Evolutionary conservation across 208 protist species (phyloP).

Genomic region (Acanthamoeba lenticulata): DNA sequence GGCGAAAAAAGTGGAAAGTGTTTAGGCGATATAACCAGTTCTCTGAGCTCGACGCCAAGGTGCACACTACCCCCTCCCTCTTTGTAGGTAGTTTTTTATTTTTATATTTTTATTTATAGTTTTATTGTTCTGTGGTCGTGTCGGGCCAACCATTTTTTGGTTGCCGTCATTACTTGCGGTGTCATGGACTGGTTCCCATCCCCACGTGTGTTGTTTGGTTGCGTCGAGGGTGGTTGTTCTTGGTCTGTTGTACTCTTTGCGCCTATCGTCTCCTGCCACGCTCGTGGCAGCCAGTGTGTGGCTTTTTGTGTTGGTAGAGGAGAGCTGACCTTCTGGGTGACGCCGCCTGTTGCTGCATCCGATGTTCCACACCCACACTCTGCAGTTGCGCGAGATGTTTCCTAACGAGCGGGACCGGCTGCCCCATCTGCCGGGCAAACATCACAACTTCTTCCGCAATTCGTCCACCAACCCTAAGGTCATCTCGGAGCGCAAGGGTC

Average conservation of each 20-base stretch:
- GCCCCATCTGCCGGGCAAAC: slow-evolving; percentile 59
- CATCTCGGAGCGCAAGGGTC: slow-evolving; percentile 38
- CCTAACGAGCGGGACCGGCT: background rate
- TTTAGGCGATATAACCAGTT: slow-evolving; percentile 62
- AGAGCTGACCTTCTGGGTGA: too few relatives aligned
- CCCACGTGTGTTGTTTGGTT: background rate
- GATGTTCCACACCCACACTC: background rate
- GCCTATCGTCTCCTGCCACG: too few relatives aligned
- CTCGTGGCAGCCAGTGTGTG: too few relatives aligned
- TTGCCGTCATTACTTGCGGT: background rate
- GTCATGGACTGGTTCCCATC: background rate
- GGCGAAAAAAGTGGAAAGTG: background rate
- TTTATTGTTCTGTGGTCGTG: background rate
- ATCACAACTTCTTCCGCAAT: slow-evolving; percentile 64
- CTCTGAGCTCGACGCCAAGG: slow-evolving; percentile 51
- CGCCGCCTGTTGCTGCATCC: too few relatives aligned
- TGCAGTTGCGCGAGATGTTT: slow-evolving; percentile 45
- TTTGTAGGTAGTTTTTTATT: background rate
- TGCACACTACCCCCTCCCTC: background rate
- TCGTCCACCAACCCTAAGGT: slow-evolving; percentile 56
- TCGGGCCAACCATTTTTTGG: background rate
- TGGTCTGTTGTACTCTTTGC: too few relatives aligned
- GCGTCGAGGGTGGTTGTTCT: too few relatives aligned
- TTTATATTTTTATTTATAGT: background rate
- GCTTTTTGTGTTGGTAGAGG: too few relatives aligned